phyloP scores from a whole-genome alignment of 306 rosid genomes.

The Amphicarpaea edgeworthii region DNA sequence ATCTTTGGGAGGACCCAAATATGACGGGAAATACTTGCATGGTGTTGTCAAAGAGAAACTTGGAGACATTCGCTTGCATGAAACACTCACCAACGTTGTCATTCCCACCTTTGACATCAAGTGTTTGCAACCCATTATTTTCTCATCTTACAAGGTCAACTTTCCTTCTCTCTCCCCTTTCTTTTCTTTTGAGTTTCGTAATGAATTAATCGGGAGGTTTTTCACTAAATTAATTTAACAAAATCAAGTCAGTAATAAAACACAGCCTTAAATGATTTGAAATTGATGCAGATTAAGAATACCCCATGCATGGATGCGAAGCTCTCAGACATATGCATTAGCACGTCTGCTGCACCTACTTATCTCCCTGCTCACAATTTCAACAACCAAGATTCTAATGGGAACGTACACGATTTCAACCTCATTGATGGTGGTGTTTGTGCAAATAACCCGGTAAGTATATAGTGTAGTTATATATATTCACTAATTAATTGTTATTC shows the following conservation, averaged over 20 bases:
- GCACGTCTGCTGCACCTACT: conserved; percentile 72
- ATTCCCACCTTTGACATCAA: conserved; percentile 72
- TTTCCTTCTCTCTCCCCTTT: neutral
- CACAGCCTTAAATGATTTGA: conserved; percentile 1
- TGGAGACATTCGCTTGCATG: conserved; percentile 61
- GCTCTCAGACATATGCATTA: conserved; percentile 63
- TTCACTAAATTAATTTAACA: neutral
- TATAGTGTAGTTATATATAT: neutral
- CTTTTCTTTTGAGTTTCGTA: neutral
- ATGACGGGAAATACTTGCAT: conserved; percentile 75
- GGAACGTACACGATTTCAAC: conserved; percentile 54
- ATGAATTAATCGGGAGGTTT: neutral
- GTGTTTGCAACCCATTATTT: conserved; percentile 63
- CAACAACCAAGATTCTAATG: conserved; percentile 39
- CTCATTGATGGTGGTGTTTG: conserved; percentile 78
- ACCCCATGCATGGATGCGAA: conserved; percentile 50
- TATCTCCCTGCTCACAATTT: conserved; percentile 65
- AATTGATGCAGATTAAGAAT: conserved; percentile 50
- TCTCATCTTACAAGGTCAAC: conserved; percentile 61
- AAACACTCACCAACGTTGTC: conserved; percentile 73
- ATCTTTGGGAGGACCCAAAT: conserved; percentile 73
- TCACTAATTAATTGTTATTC: neutral
- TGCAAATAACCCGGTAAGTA: conserved; percentile 75
- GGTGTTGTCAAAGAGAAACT: conserved; percentile 57
- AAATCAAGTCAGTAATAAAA: neutral